Conservation (phyloP, 441 rosid species). For the Brassica hybrid region DNA sequence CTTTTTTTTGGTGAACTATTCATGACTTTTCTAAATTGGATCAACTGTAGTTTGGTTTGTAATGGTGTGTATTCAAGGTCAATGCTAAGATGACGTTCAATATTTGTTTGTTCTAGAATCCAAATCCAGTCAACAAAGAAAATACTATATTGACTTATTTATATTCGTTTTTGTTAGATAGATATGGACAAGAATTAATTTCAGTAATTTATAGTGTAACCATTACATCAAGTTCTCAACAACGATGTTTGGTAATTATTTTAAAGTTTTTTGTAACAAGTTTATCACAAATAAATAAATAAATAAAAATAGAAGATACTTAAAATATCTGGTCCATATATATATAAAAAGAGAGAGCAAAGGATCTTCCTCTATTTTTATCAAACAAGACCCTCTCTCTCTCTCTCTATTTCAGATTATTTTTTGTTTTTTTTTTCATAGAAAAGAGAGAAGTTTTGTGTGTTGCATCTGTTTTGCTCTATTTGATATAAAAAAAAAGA, state of each 20-base stretch:
- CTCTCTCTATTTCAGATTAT: slow-evolving; percentile 21
- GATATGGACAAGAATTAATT: background rate
- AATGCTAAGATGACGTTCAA: background rate
- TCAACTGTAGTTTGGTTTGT: background rate
- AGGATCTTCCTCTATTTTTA: slow-evolving; percentile 36
- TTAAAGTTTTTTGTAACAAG: background rate
- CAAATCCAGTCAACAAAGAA: slow-evolving; percentile 19
- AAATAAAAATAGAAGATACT: slow-evolving; percentile 22
- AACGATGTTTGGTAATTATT: slow-evolving; percentile 22
- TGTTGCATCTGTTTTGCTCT: slow-evolving; percentile 18
- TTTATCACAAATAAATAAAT: background rate
- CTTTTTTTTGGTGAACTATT: slow-evolving; percentile 8
- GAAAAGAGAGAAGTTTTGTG: slow-evolving; percentile 16
- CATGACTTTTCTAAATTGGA: slow-evolving; percentile 18
- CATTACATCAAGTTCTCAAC: background rate
- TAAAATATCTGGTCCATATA: slow-evolving; percentile 32
- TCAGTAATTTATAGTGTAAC: background rate
- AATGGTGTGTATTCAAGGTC: background rate
- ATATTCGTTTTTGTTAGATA: slow-evolving; percentile 1
- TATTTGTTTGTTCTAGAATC: slow-evolving; percentile 20
- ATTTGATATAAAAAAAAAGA: background rate
- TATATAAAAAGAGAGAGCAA: slow-evolving; percentile 21
- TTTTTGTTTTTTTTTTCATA: background rate
- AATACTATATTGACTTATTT: slow-evolving; percentile 20
- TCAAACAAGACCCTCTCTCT: slow-evolving; percentile 8